Percentiles rank a stretch among this genome's conserved stretches.
phyloP scores from a whole-genome alignment of 495 filamentous ascomycete species.

The Chaetomium fimeti region DNA sequence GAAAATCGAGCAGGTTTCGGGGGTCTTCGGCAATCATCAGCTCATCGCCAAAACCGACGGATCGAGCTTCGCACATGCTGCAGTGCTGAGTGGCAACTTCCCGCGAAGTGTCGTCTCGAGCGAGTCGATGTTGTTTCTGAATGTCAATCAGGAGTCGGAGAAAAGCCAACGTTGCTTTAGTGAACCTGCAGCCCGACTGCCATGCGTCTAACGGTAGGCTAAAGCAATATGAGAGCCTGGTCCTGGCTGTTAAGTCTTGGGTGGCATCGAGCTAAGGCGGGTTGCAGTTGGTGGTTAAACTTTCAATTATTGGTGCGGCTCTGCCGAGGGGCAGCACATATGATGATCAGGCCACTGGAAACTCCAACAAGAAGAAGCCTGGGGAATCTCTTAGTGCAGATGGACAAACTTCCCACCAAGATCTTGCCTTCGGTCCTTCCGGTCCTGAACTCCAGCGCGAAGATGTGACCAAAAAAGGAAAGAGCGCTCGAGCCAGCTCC shows the following conservation, averaged over 20 bases:
- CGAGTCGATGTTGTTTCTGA: background rate
- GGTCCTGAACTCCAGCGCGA: background rate
- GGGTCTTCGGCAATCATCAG: background rate
- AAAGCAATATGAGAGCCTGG: constrained; percentile 1
- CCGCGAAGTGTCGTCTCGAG: background rate
- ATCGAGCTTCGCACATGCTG: background rate
- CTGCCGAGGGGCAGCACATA: background rate
- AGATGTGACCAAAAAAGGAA: background rate
- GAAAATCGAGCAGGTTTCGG: background rate
- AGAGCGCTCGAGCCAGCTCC: constrained; percentile 7
- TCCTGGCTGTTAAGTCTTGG: background rate
- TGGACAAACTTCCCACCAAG: background rate
- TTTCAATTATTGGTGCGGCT: background rate
- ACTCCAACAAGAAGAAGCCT: background rate
- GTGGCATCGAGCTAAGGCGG: background rate
- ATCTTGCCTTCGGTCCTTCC: background rate
- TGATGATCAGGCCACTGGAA: background rate
- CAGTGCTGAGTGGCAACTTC: background rate
- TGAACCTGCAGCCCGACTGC: background rate
- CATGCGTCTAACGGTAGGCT: constrained; percentile 7
- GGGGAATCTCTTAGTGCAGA: background rate
- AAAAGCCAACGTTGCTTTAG: constrained; percentile 1
- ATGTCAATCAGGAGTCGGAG: background rate
- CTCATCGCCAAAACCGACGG: background rate
- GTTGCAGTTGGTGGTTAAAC: background rate